phyloP scores from a whole-genome alignment of 257 asterid genomes.

The Coffea canephora region DNA sequence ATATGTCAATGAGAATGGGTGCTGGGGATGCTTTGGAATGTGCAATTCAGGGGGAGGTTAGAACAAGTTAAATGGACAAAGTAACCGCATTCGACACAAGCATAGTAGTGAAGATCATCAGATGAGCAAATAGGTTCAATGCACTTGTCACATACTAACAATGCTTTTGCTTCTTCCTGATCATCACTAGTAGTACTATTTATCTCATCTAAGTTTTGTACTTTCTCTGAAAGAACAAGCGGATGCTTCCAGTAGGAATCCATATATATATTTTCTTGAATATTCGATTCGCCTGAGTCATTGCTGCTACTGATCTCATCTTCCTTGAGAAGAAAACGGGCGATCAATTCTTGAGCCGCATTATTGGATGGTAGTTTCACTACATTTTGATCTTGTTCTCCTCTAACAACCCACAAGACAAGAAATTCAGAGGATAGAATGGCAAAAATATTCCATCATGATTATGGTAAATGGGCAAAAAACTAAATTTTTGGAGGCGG shows the following conservation, averaged over 20 bases:
- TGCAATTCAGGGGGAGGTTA: background rate
- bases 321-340: background rate
- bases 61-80: background rate
- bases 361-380: background rate
- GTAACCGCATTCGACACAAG: background rate
- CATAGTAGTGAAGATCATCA: background rate
- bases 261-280: too few relatives aligned
- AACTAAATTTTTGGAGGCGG: too few relatives aligned
- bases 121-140: background rate
- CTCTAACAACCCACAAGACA: background rate
- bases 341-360: background rate
- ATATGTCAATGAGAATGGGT: rapidly evolving
- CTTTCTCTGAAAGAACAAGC: background rate
- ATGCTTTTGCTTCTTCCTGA: too few relatives aligned
- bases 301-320: background rate
- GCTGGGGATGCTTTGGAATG: background rate
- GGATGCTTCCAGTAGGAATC: background rate
- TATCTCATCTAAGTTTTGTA: background rate
- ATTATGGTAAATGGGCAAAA: background rate
- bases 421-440: background rate
- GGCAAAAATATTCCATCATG: background rate
- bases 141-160: background rate
- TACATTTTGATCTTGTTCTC: background rate
- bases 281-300: too few relatives aligned
- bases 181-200: too few relatives aligned